Evolutionary conservation across 2,329 filamentous ascomycete species (phyloP).

Genomic region (Fusarium pininemorale): DNA sequence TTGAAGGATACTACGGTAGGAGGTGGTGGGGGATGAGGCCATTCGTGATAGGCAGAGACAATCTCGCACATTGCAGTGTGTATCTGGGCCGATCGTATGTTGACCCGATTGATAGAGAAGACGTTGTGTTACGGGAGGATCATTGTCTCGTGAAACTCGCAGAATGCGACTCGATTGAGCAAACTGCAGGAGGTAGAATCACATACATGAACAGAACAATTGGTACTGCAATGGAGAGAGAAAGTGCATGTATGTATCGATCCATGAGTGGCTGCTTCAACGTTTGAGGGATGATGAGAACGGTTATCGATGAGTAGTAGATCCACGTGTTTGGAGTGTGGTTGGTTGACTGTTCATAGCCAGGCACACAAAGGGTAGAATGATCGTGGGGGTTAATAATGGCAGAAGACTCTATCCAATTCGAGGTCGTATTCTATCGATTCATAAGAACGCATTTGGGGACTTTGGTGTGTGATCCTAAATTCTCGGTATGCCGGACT

Average conservation of each 20-base stretch:
- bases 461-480: slow-evolving; percentile 6
- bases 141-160: neutral
- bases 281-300: slow-evolving; percentile 13
- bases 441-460: neutral
- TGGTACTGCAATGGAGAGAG: neutral
- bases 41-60: slow-evolving; percentile 2
- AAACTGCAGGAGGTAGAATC: neutral
- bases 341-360: slow-evolving; percentile 6
- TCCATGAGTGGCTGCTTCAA: slow-evolving; percentile 5
- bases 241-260: slow-evolving; percentile 2
- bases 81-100: neutral
- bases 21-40: slow-evolving; percentile 7
- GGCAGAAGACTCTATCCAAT: neutral
- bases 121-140: neutral
- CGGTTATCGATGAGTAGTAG: slow-evolving; percentile 29
- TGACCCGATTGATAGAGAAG: neutral
- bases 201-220: neutral
- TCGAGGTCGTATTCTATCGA: neutral
- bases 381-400: neutral
- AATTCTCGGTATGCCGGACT: slow-evolving; percentile 18
- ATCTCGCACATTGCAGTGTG: neutral
- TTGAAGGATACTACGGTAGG: slow-evolving; percentile 14
- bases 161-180: neutral
- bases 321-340: slow-evolving; percentile 32
- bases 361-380: slow-evolving; percentile 1